Evolutionary conservation across 208 protist species (phyloP).

Genomic region (Jaenimonas drosophilae): DNA sequence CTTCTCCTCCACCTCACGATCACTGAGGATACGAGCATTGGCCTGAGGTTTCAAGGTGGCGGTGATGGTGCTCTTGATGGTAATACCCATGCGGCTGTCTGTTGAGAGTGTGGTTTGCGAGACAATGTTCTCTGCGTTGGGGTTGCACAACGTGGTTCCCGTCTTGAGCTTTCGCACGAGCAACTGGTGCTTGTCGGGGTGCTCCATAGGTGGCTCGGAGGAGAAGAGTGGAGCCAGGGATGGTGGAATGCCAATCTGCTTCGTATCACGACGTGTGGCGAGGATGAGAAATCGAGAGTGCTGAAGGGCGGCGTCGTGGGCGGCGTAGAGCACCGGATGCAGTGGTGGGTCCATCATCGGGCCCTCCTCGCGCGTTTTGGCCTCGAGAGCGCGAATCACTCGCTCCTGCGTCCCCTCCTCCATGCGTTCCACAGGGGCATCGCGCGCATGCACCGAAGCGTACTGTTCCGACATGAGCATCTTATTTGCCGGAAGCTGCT

Average conservation of each 20-base stretch:
- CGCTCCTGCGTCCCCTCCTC: too few relatives aligned
- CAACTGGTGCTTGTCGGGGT: conserved; percentile 39
- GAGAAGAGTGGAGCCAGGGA: conserved; percentile 57
- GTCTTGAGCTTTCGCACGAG: conserved; percentile 18
- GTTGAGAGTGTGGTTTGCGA: background rate
- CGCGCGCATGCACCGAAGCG: too few relatives aligned
- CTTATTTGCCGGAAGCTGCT: conserved; percentile 27
- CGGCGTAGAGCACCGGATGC: conserved; percentile 44
- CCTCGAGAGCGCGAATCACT: too few relatives aligned
- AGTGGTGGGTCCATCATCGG: conserved; percentile 18
- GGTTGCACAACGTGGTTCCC: background rate
- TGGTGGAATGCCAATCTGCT: conserved; percentile 30
- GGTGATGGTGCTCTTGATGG: background rate
- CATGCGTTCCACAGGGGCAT: too few relatives aligned
- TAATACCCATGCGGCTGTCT: conserved; percentile 1
- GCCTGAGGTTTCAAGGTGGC: conserved; percentile 2
- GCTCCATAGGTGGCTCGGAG: conserved; percentile 49
- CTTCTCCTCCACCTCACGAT: conserved; percentile 32
- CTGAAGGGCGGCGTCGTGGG: conserved; percentile 32
- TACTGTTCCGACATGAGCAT: too few relatives aligned
- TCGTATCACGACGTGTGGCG: conserved; percentile 29
- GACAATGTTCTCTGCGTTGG: background rate
- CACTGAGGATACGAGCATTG: conserved; percentile 6
- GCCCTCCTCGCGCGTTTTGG: too few relatives aligned
- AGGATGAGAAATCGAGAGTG: conserved; percentile 39